Percentiles rank a stretch among this genome's conserved stretches.
phyloP scores from a whole-genome alignment of 441 rosid genomes.

The Eutrema salsugineum region DNA sequence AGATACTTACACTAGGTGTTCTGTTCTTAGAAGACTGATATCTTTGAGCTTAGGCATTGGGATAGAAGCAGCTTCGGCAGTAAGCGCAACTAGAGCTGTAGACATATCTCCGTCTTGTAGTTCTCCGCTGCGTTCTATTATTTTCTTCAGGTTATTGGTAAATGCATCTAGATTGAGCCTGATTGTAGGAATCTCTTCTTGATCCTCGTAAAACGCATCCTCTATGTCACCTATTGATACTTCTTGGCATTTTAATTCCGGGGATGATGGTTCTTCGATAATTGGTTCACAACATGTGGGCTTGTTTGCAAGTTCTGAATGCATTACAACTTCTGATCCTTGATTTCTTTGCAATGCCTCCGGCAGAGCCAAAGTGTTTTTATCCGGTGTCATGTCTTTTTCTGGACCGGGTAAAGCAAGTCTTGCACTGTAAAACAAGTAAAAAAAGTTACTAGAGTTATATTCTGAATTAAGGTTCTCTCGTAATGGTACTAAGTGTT shows the following conservation, averaged over 20 bases:
- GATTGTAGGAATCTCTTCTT: conserved; percentile 63
- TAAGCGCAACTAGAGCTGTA: conserved; percentile 51
- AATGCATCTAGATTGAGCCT: conserved; percentile 50
- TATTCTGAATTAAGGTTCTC: neutral
- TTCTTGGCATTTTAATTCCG: conserved; percentile 45
- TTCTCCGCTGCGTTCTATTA: conserved; percentile 51
- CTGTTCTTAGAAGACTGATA: conserved; percentile 59
- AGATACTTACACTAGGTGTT: conserved; percentile 60
- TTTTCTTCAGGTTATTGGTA: conserved; percentile 47
- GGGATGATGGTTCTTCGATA: conserved; percentile 67
- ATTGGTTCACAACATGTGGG: conserved; percentile 48
- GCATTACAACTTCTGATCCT: conserved; percentile 28
- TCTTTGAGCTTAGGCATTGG: conserved; percentile 58
- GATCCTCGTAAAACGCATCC: conserved; percentile 54
- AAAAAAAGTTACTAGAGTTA: neutral
- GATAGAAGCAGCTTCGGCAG: conserved; percentile 61
- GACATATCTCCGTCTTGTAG: conserved; percentile 51
- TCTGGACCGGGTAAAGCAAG: conserved; percentile 67
- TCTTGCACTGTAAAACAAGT: conserved; percentile 45
- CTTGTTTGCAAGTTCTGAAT: conserved; percentile 23
- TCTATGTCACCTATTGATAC: conserved; percentile 51
- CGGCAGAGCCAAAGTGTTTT: conserved; percentile 38
- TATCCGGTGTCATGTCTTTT: conserved; percentile 32
- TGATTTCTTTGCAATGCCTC: conserved; percentile 36
- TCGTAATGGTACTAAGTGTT: neutral